Evolutionary conservation across 1,139 yeast genomes (phyloP), one percentile per base, ranked within the genome.

Genomic region (Yamadazyma friedrichii): DNA sequence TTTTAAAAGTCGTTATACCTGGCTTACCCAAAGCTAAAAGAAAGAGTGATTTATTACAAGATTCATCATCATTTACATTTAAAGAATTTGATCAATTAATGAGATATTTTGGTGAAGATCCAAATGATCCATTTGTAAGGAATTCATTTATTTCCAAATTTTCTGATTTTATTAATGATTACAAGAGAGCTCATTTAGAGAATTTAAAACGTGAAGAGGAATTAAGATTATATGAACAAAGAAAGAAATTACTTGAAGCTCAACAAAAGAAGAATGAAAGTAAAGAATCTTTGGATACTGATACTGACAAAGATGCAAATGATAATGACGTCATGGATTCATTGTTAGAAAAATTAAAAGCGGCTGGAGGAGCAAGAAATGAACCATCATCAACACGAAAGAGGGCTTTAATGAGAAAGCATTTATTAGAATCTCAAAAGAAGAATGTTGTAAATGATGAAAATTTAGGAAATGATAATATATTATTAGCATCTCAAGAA

Each of bases 121-220:
- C 87, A 1, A 65, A 68, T 22, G 94, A 86, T 59, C 63, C 77
- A 13, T 79, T 89, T 48, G 79, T 84, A 1, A 76, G 82, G 44
- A 76, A 78, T 45, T 66, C 82, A 1, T 91, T 93, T 58, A 83
- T 93, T 55, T 67, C 76, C 44, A 84, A 84, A 56, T 85, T 93
- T 57, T 67, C 88, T 4, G 76, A 78, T 43, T 93, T 93, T 61
- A 74, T 85, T 12, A 68, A 68, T 35, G 91, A 87, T 52, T 93
- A 84, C 65, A 84, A 80, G 57, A 79, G 80, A 51, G 95, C 86
- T 5, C 86, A 87, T 50, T 66, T 67, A 25, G 96, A 89, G 45
- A 93, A 91, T 54, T 59, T 84, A 31, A 79, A 80, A 47, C 75
- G 82, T 20, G 98, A 93, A 62, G 95, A 86, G 53, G 95, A 88